phyloP scores from a whole-genome alignment of 441 rosid genomes.

The Biscutella laevigata region DNA sequence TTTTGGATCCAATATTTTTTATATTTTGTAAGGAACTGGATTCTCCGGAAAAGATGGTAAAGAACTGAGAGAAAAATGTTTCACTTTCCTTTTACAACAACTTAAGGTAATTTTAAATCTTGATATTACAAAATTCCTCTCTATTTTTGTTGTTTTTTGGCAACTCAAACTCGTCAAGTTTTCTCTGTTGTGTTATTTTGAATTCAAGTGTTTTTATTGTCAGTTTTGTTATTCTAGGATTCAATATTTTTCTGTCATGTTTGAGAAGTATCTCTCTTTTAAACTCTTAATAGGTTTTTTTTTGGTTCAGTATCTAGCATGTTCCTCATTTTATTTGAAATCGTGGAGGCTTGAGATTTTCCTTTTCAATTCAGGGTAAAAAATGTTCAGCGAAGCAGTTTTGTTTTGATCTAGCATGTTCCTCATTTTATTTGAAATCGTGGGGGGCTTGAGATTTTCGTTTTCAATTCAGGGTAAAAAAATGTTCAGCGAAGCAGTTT shows the following conservation, averaged over 20 bases:
- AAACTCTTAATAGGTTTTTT: background rate
- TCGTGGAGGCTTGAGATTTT: background rate
- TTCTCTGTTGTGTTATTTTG: background rate
- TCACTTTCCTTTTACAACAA: slow-evolving; percentile 56
- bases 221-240: slow-evolving; percentile 2
- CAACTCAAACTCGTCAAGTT: background rate
- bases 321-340: background rate
- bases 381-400: background rate
- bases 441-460: background rate
- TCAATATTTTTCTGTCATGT: background rate
- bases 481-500: background rate
- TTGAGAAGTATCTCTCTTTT: background rate
- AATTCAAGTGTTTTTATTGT: background rate
- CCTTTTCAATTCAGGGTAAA: background rate
- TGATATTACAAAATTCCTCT: background rate
- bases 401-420: background rate
- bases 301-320: background rate
- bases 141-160: background rate
- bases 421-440: background rate
- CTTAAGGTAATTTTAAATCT: slow-evolving; percentile 38
- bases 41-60: slow-evolving; percentile 54
- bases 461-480: background rate
- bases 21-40: slow-evolving; percentile 57
- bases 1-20: background rate
- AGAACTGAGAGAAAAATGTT: slow-evolving; percentile 54